Conservation (phyloP, 78 protist genomes). For the Guillardia theta region DNA sequence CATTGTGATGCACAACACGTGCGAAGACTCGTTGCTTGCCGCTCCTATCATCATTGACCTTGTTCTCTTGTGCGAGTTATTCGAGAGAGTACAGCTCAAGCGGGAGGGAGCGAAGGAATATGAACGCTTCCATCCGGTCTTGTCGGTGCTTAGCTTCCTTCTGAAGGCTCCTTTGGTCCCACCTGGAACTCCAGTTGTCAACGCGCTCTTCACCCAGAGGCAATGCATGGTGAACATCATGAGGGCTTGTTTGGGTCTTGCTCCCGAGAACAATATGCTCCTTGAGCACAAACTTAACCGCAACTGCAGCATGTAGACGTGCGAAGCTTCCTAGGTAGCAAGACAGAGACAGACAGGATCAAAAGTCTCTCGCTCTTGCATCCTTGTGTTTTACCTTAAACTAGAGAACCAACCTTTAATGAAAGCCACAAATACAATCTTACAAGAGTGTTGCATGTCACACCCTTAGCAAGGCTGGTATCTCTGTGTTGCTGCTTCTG, state of each 20-base stretch:
- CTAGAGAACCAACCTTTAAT: too few relatives aligned
- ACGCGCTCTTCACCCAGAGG: slow-evolving; percentile 95
- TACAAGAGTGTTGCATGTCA: too few relatives aligned
- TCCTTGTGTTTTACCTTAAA: too few relatives aligned
- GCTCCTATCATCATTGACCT: slow-evolving; percentile 98
- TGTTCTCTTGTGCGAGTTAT: slow-evolving; percentile 85
- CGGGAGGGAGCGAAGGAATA: neutral
- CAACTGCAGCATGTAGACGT: too few relatives aligned
- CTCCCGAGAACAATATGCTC: slow-evolving; percentile 89
- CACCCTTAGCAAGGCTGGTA: too few relatives aligned
- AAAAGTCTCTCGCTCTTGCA: too few relatives aligned
- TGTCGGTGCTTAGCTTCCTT: slow-evolving; percentile 77
- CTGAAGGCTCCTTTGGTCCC: slow-evolving; percentile 31
- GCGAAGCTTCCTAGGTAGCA: too few relatives aligned
- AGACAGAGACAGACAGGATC: too few relatives aligned
- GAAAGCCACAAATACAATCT: too few relatives aligned
- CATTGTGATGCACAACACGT: slow-evolving; percentile 55
- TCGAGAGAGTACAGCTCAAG: slow-evolving; percentile 72
- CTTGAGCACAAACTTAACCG: slow-evolving; percentile 51
- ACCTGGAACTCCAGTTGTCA: slow-evolving; percentile 87
- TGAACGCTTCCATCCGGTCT: slow-evolving; percentile 79
- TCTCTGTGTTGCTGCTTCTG: too few relatives aligned
- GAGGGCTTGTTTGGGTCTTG: slow-evolving; percentile 93
- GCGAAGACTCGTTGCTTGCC: slow-evolving; percentile 97
- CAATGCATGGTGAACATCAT: slow-evolving; percentile 83